phyloP scores from a whole-genome alignment of 495 filamentous ascomycete species.

The Aspergillus diversus region DNA sequence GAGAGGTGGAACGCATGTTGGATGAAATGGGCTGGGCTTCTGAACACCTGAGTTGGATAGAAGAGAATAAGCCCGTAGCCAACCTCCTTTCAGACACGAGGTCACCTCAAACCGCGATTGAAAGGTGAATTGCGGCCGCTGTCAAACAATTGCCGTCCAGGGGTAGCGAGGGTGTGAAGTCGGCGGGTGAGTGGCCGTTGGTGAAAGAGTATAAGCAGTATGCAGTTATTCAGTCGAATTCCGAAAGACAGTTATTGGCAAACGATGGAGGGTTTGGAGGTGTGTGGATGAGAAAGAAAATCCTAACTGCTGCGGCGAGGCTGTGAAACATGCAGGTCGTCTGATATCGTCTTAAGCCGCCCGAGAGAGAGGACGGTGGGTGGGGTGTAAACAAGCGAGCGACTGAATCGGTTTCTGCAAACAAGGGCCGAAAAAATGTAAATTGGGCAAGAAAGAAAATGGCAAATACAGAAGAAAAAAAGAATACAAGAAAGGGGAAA shows the following conservation, averaged over 20 bases:
- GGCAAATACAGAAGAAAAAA: slow-evolving; percentile 12
- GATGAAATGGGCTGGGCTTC: not conserved
- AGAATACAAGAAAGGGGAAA: slow-evolving; percentile 16
- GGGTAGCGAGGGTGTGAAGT: not conserved
- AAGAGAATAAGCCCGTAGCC: slow-evolving; percentile 1
- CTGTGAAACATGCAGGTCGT: slow-evolving; percentile 27
- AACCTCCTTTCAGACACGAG: slow-evolving; percentile 2
- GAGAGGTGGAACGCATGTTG: slow-evolving; percentile 39
- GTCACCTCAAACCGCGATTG: slow-evolving; percentile 11
- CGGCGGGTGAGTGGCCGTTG: not conserved
- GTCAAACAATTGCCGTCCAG: slow-evolving; percentile 15
- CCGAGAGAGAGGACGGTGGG: slow-evolving; percentile 15
- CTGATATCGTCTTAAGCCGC: slow-evolving; percentile 24
- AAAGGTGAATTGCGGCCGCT: slow-evolving; percentile 4
- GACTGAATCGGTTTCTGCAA: slow-evolving; percentile 17
- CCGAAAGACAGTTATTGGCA: not conserved
- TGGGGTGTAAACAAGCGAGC: slow-evolving; percentile 34
- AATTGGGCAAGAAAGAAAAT: slow-evolving; percentile 15
- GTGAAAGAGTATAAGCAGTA: not conserved
- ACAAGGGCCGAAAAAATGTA: not conserved
- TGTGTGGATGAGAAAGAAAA: not conserved
- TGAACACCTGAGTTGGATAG: not conserved
- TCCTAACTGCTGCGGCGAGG: slow-evolving; percentile 15
- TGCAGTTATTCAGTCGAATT: slow-evolving; percentile 2
- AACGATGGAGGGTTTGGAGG: not conserved